phyloP scores from a whole-genome alignment of 352 stramenopile genomes.

The Phytopythium aichiense region DNA sequence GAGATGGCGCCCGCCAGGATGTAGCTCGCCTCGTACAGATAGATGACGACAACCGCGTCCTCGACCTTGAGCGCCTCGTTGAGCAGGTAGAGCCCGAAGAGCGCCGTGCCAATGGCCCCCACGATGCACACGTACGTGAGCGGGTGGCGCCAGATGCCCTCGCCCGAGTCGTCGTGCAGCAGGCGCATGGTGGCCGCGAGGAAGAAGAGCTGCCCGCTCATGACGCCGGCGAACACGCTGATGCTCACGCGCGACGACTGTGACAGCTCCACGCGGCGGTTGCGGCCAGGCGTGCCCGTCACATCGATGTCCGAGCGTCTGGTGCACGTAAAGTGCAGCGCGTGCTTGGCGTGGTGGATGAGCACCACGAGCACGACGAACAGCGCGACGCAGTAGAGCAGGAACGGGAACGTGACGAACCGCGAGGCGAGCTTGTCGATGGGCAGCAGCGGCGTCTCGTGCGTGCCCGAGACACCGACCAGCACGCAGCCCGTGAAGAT shows the following conservation, averaged over 20 bases:
- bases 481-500: conserved; percentile 79
- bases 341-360: conserved; percentile 46
- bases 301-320: not conserved
- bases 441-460: conserved; percentile 54
- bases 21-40: conserved; percentile 80
- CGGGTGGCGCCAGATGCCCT: conserved; percentile 44
- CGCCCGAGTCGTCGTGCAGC: conserved; percentile 44
- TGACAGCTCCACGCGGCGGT: conserved; percentile 13
- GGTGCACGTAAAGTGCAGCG: conserved; percentile 43
- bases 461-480: conserved; percentile 63
- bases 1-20: conserved; percentile 73
- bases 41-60: conserved; percentile 79
- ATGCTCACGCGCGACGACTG: conserved; percentile 33
- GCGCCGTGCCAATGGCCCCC: conserved; percentile 55
- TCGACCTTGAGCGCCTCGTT: conserved; percentile 80
- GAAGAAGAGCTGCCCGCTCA: conserved; percentile 80
- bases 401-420: conserved; percentile 61
- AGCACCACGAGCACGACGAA: conserved; percentile 44
- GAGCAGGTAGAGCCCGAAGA: conserved; percentile 65
- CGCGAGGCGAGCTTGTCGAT: conserved; percentile 46
- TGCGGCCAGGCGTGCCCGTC: conserved; percentile 6
- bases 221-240: conserved; percentile 61
- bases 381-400: conserved; percentile 48
- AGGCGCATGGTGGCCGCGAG: conserved; percentile 62
- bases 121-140: conserved; percentile 70